Conservation (phyloP, 177 flowering plant genomes). For the Tripterygium wilfordii region DNA sequence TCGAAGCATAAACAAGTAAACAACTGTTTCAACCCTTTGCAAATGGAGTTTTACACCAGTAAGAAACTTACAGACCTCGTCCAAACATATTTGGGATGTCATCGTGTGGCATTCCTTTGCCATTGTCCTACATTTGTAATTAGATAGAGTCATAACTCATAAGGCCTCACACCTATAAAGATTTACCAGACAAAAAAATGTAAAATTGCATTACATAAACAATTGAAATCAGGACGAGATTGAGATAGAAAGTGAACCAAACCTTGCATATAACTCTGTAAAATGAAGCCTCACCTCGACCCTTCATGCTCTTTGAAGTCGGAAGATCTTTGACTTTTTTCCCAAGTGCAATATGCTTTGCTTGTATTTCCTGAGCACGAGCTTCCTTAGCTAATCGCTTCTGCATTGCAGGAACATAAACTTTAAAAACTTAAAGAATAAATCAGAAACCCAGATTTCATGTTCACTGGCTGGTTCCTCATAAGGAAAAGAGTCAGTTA, state of each 20-base stretch:
- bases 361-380: constrained; percentile 75
- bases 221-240: constrained; percentile 5
- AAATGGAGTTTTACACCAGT: background rate
- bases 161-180: background rate
- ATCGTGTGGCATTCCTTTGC: constrained; percentile 98
- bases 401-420: constrained; percentile 33
- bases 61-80: constrained; percentile 49
- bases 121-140: constrained; percentile 70
- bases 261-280: constrained; percentile 97
- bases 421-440: no score
- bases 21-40: constrained; percentile 1
- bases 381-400: constrained; percentile 96
- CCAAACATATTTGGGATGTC: constrained; percentile 99
- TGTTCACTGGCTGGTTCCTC: no score
- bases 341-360: constrained; percentile 75
- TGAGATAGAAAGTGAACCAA: constrained; percentile 8
- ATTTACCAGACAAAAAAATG: background rate
- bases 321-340: constrained; percentile 74
- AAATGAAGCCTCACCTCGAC: constrained; percentile 92
- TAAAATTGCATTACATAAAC: background rate
- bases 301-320: constrained; percentile 58
- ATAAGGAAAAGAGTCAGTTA: no score
- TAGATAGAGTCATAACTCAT: background rate
- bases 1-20: no score
- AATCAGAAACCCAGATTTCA: no score